phyloP scores from a whole-genome alignment of 2,329 filamentous ascomycete genomes.

The Fulvia fulva region DNA sequence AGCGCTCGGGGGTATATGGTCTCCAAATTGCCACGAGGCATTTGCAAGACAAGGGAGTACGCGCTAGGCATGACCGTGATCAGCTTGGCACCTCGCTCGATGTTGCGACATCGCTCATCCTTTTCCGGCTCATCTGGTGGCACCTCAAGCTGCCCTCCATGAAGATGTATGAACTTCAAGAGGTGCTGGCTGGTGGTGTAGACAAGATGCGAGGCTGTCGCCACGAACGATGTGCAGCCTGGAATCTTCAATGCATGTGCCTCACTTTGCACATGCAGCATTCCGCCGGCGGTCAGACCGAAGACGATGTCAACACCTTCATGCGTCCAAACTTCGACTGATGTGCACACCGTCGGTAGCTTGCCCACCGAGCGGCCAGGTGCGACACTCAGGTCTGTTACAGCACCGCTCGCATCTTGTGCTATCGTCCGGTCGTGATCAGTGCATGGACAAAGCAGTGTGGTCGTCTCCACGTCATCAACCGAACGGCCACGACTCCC shows the following conservation, averaged over 20 bases:
- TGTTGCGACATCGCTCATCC: slow-evolving; percentile 85
- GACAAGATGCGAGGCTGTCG: slow-evolving; percentile 78
- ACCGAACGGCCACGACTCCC: not conserved
- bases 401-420: slow-evolving; percentile 16
- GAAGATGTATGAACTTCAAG: slow-evolving; percentile 88
- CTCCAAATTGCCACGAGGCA: slow-evolving; percentile 93
- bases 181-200: slow-evolving; percentile 91
- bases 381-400: slow-evolving; percentile 7
- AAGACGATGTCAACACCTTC: slow-evolving; percentile 44
- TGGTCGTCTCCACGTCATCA: slow-evolving; percentile 19
- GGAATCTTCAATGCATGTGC: slow-evolving; percentile 70
- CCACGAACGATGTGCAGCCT: slow-evolving; percentile 86
- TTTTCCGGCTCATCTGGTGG: slow-evolving; percentile 84
- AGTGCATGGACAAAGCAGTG: slow-evolving; percentile 12
- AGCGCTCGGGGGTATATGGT: slow-evolving; percentile 91
- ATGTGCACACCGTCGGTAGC: slow-evolving; percentile 26
- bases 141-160: slow-evolving; percentile 65
- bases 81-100: slow-evolving; percentile 83
- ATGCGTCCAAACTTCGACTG: slow-evolving; percentile 33
- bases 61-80: slow-evolving; percentile 86
- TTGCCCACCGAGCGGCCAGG: slow-evolving; percentile 1
- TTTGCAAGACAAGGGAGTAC: slow-evolving; percentile 83
- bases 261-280: slow-evolving; percentile 45
- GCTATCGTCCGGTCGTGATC: slow-evolving; percentile 23
- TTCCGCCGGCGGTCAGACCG: slow-evolving; percentile 70